Conservation (phyloP, 2,329 filamentous ascomycete genomes). For the Exophiala viscosa region DNA sequence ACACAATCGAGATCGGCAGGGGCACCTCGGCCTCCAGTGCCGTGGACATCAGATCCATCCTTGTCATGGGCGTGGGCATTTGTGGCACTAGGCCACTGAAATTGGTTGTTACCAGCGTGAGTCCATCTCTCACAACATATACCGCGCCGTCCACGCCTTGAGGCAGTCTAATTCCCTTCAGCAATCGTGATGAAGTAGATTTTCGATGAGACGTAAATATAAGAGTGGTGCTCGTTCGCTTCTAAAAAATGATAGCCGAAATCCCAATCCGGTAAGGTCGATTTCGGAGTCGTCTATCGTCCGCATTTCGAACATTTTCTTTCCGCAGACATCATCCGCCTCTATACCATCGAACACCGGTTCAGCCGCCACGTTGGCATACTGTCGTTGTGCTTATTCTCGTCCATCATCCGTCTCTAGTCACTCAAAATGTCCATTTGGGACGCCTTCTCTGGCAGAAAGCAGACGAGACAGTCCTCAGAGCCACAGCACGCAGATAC, state of each 20-base stretch:
- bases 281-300: background rate
- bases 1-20: constrained; percentile 14
- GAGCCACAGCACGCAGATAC: constrained; percentile 45
- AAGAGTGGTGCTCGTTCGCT: too few species aligned
- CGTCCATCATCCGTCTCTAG: background rate
- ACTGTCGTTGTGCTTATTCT: constrained; percentile 3
- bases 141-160: too few species aligned
- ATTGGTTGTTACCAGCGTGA: too few species aligned
- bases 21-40: constrained; percentile 22
- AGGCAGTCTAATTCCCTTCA: too few species aligned
- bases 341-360: constrained; percentile 1
- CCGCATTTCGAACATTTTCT: constrained; percentile 8
- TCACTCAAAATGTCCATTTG: constrained; percentile 51
- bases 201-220: too few species aligned
- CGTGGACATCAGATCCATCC: constrained; percentile 29
- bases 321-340: background rate
- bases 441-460: constrained; percentile 61
- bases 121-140: too few species aligned
- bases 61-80: background rate
- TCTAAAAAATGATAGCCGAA: too few species aligned
- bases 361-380: background rate
- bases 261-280: constrained; percentile 1
- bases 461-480: constrained; percentile 37
- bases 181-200: too few species aligned
- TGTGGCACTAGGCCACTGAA: background rate